Evolutionary conservation across 768 basidiomycete species (phyloP), one percentile per base, ranked within the genome.

Genomic region (Boletus vermiculosoides): DNA sequence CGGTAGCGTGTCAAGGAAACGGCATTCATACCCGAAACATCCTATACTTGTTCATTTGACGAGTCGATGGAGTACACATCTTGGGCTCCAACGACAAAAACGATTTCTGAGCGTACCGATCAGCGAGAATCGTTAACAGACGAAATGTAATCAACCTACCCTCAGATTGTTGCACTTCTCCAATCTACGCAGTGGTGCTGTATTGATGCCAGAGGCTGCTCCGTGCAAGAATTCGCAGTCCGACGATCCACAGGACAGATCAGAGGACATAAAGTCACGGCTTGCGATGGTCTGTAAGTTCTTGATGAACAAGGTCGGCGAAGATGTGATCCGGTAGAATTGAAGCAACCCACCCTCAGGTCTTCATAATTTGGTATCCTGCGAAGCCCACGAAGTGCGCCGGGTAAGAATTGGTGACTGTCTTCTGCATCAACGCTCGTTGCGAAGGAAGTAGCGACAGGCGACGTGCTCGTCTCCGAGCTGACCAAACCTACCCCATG

Each of bases 391-490:
- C 49, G 57, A 22, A 30, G 40, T 28, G 33, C 18, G 11, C 13
- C 25, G 1, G 51, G 37, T 20, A 41, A 56, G 16, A 25, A 44
- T 18, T n/a, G 50, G 25, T 9, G 30, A 41, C 13, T 50, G 9
- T 61, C 55, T 20, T 49, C 56, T 10, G 47, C 44, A 23, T 62
- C 54, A 9, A 67, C 45, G n/a, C 59, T 69, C 36, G 67, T 69
- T 37, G 52, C 62, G 3, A 64, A 49, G 28, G 66, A 67, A 41
- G 64, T 58, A 28, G 50, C 31, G 15, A 36, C 30, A 25, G 41
- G 45, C 7, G 56, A 58, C 20, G 42, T 15, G 22, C 22, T 48
- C 13, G 23, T 34, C 28, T 49, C 58, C 23, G 56, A 58, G 25
- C 13, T 18, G 33, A 31, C 23, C 13, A 39, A 46, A 44, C 20